Conservation (phyloP, 2,329 filamentous ascomycete genomes). For the Fusarium sp. region DNA sequence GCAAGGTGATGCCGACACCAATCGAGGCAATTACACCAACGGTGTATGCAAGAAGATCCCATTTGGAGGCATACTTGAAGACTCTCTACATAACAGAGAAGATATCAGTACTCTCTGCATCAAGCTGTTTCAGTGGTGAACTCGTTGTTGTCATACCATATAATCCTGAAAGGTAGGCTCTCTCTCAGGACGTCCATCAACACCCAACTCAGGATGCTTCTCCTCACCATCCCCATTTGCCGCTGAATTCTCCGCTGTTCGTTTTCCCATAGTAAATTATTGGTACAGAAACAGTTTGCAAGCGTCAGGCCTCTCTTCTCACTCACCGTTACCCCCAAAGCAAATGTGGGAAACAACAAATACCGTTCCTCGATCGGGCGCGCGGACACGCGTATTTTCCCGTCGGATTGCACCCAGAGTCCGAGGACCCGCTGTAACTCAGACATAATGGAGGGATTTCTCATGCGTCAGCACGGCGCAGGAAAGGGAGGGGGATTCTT, state of each 20-base stretch:
- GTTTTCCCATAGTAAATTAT: background rate
- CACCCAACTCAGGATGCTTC: background rate
- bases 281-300: background rate
- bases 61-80: background rate
- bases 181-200: background rate
- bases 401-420: background rate
- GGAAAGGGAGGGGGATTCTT: background rate
- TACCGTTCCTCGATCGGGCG: background rate
- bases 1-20: slow-evolving; percentile 34
- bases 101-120: too few relatives aligned
- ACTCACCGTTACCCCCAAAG: background rate
- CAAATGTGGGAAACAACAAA: background rate
- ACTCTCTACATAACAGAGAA: background rate
- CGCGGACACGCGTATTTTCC: background rate
- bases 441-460: background rate
- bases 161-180: background rate
- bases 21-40: background rate
- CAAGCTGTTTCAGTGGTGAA: too few relatives aligned
- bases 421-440: background rate
- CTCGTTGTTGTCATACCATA: background rate
- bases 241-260: background rate
- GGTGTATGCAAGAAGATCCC: background rate
- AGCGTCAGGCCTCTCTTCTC: background rate
- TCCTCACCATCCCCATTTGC: background rate
- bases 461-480: background rate